A percentile compares a stretch with the other conserved stretches of the same genome.
phyloP scores from a whole-genome alignment of 2,329 filamentous ascomycete genomes.

The Fusarium sp. region DNA sequence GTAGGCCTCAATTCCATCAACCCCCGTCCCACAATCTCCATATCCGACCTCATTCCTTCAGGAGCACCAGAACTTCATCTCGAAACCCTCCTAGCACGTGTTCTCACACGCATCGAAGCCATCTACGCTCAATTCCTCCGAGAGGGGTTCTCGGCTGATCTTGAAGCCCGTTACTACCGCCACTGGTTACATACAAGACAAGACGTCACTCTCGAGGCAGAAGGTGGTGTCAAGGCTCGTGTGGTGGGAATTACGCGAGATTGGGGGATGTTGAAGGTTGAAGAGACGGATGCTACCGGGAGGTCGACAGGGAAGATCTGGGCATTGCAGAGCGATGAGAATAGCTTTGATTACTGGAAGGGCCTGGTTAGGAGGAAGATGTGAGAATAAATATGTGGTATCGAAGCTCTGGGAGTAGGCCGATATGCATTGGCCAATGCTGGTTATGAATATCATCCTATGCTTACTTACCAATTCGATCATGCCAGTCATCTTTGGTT shows the following conservation, averaged over 20 bases:
- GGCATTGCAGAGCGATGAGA: conserved; percentile 93
- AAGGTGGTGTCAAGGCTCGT: conserved; percentile 76
- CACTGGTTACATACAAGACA: conserved; percentile 87
- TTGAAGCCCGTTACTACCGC: conserved; percentile 81
- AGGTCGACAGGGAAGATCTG: conserved; percentile 79
- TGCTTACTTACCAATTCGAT: background rate
- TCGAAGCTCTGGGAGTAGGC: too few relatives aligned
- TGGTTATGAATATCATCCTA: accelerated
- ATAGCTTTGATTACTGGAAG: conserved; percentile 97
- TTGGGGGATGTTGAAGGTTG: conserved; percentile 85
- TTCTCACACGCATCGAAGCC: conserved; percentile 80
- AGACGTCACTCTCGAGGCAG: conserved; percentile 77
- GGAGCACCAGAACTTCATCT: conserved; percentile 67
- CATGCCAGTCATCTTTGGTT: background rate
- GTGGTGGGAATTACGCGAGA: conserved; percentile 91
- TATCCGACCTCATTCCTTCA: conserved; percentile 74
- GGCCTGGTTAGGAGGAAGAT: conserved; percentile 85
- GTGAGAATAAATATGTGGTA: conserved; percentile 45
- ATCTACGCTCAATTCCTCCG: conserved; percentile 80
- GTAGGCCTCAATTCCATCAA: conserved; percentile 90
- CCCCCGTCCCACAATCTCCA: conserved; percentile 83
- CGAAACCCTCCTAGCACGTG: conserved; percentile 83
- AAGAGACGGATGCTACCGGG: conserved; percentile 81
- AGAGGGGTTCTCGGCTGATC: conserved; percentile 75
- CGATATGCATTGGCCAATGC: too few relatives aligned